These are phyloP conservation scores for Neopestalotiopsis sp. DNA, from an alignment of 2,329 filamentous ascomycete genomes.

Conservation along the genomic window DNA sequence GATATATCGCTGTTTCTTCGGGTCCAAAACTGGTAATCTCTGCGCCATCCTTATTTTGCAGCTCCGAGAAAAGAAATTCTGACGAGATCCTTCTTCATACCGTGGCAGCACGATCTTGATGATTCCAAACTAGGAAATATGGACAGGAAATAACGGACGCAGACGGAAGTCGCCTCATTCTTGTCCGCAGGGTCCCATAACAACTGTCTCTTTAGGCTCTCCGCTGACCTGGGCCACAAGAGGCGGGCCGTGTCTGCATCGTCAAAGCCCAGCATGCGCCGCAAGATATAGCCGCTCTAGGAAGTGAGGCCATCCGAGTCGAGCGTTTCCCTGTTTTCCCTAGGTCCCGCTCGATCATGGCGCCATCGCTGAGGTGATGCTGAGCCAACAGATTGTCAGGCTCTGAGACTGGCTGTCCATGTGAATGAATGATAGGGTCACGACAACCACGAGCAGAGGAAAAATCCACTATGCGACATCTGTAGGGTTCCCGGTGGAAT, in stretches of 20 bases:
- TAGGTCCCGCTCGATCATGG: conserved; percentile 16
- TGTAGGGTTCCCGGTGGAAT: conserved; percentile 34
- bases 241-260: conserved; percentile 31
- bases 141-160: conserved; percentile 45
- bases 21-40: neutral
- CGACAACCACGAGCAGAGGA: conserved; percentile 45
- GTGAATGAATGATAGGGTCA: conserved; percentile 46
- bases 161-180: conserved; percentile 25
- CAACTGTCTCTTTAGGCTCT: neutral
- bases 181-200: conserved; percentile 24
- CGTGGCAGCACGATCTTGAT: conserved; percentile 30
- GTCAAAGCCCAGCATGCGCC: conserved; percentile 36
- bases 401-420: conserved; percentile 32
- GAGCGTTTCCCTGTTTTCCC: conserved; percentile 24
- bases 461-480: conserved; percentile 49
- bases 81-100: neutral
- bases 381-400: conserved; percentile 20
- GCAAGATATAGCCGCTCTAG: conserved; percentile 35
- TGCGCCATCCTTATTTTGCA: neutral
- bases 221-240: neutral
- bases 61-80: neutral
- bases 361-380: conserved; percentile 17
- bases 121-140: conserved; percentile 49
- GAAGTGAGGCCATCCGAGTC: conserved; percentile 36
- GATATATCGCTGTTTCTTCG: neutral